Conservation (phyloP, 768 basidiomycete genomes). For the Astraeus odoratus region DNA sequence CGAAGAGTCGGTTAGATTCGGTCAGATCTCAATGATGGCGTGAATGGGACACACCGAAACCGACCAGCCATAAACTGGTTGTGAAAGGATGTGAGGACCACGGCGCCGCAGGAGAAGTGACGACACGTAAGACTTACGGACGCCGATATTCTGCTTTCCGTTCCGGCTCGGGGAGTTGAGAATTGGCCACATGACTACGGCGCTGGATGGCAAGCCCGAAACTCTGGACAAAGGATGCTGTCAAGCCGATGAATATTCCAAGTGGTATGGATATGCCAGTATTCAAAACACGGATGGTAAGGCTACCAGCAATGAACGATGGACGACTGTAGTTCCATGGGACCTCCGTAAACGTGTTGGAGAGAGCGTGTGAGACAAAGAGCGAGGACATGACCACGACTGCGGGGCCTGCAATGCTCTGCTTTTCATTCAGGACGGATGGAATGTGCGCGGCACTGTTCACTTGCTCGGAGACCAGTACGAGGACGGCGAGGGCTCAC, state of each 20-base stretch:
- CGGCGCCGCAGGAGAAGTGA: neutral
- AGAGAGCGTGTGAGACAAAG: neutral
- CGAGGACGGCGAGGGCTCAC: neutral
- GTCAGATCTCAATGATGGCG: constrained; percentile 1
- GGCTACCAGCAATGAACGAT: neutral
- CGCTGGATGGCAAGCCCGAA: constrained; percentile 89
- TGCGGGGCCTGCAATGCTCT: neutral
- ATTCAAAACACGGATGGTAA: constrained; percentile 5
- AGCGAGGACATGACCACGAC: constrained; percentile 1
- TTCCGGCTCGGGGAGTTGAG: constrained; percentile 54
- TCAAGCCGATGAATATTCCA: constrained; percentile 53
- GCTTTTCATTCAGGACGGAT: constrained; percentile 4
- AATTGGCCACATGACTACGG: constrained; percentile 86
- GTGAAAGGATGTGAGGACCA: neutral
- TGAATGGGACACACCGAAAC: constrained; percentile 46
- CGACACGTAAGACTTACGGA: constrained; percentile 59
- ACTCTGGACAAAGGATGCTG: constrained; percentile 85
- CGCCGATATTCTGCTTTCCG: constrained; percentile 69
- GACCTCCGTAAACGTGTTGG: neutral
- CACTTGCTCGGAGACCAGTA: neutral
- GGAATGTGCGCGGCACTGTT: too few relatives aligned
- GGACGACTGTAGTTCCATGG: neutral
- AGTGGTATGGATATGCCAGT: constrained; percentile 33
- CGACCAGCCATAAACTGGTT: constrained; percentile 77
- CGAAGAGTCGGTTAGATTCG: constrained; percentile 1